Evolutionary conservation across 306 rosid species (phyloP).

Genomic region (Vigna hirtella): DNA sequence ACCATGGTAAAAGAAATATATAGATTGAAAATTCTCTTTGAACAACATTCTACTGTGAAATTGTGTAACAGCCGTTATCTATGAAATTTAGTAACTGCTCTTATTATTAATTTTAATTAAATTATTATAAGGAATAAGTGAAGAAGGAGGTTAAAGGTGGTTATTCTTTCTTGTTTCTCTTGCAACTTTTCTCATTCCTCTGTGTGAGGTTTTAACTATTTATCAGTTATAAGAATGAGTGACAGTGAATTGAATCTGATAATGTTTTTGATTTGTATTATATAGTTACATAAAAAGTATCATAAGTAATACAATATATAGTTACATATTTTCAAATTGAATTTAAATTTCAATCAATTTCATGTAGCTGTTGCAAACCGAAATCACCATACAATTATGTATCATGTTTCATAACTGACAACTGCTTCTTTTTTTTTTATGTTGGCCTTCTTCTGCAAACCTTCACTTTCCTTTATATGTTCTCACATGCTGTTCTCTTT

Average conservation of each 20-base stretch:
- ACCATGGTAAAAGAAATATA: not conserved
- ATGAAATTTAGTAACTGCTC: not conserved
- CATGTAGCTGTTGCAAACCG: constrained; percentile 3
- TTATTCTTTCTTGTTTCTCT: too few relatives aligned
- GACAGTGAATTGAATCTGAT: not conserved
- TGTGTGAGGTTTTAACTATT: not conserved
- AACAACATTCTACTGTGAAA: not conserved
- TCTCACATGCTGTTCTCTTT: not conserved
- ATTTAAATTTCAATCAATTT: not conserved
- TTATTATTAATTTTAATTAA: not conserved
- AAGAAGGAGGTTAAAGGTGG: not conserved
- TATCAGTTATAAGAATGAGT: not conserved
- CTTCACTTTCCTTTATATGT: not conserved
- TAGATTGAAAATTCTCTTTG: not conserved
- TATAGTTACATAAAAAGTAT: too few relatives aligned
- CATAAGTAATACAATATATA: not conserved
- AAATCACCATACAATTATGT: not conserved
- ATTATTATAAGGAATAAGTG: not conserved
- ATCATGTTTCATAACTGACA: not conserved
- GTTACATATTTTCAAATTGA: not conserved
- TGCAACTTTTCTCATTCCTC: not conserved
- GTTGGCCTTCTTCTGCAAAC: not conserved
- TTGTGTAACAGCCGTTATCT: not conserved
- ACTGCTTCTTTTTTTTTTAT: not conserved
- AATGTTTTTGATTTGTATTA: too few relatives aligned